These are phyloP conservation scores for Talaromyces thailandensis DNA, from an alignment of 495 filamentous ascomycete genomes.

Conservation along the genomic window DNA sequence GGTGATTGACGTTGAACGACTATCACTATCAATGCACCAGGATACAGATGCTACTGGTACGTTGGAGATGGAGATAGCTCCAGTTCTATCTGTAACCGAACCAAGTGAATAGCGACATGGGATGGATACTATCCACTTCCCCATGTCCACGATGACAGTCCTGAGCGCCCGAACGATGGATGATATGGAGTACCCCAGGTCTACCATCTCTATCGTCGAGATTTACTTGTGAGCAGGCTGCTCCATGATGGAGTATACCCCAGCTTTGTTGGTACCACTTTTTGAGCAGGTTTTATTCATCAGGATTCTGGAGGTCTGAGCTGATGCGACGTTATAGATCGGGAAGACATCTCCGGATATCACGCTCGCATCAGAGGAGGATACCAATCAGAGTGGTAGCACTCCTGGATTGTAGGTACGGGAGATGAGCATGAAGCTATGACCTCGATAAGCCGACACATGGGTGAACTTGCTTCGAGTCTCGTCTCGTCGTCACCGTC, in stretches of 20 bases:
- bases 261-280: not conserved
- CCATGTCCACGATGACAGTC: not conserved
- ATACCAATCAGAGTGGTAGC: not conserved
- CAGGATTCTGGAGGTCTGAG: too few species aligned
- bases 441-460: not conserved
- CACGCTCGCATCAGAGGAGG: not conserved
- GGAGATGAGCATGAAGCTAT: not conserved
- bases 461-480: not conserved
- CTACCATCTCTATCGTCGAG: not conserved
- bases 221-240: not conserved
- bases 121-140: not conserved
- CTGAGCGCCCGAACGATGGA: not conserved
- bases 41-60: not conserved
- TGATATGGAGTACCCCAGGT: not conserved
- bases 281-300: too few species aligned
- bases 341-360: not conserved
- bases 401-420: not conserved
- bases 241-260: not conserved
- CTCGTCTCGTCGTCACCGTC: not conserved
- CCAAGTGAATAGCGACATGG: not conserved
- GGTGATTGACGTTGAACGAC: not conserved
- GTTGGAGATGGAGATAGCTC: not conserved
- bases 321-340: not conserved
- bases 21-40: not conserved
- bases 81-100: not conserved